A percentile compares a stretch with the other conserved stretches of the same genome.
Evolutionary conservation across 306 rosid genomes (phyloP).

Genomic region (Casuarina equisetifolia): DNA sequence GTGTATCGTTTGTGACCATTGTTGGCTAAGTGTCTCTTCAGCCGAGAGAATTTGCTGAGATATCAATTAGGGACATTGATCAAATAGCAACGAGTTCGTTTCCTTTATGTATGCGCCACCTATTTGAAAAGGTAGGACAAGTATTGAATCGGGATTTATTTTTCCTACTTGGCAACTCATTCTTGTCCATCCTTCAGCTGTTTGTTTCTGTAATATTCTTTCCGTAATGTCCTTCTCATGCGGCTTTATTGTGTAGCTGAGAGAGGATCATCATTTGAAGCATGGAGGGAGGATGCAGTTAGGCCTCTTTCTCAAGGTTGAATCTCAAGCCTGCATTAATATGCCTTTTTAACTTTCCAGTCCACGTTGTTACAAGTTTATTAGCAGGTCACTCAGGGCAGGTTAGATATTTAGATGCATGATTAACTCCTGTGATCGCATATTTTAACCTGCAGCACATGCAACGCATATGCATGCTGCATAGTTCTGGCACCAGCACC

Average conservation of each 20-base stretch:
- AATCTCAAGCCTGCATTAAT: slow-evolving; percentile 16
- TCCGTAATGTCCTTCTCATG: neutral
- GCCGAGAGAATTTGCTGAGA: slow-evolving; percentile 71
- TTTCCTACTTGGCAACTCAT: slow-evolving; percentile 16
- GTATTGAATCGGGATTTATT: slow-evolving; percentile 15
- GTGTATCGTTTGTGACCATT: slow-evolving; percentile 27
- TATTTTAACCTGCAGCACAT: slow-evolving; percentile 2
- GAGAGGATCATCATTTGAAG: slow-evolving; percentile 97
- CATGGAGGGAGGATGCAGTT: slow-evolving; percentile 98
- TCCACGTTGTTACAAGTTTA: neutral
- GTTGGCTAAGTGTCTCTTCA: slow-evolving; percentile 39
- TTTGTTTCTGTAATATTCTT: neutral
- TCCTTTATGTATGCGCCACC: slow-evolving; percentile 94
- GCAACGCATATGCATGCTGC: neutral
- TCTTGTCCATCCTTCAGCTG: slow-evolving; percentile 4
- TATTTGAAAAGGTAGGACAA: slow-evolving; percentile 79
- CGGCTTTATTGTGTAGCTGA: slow-evolving; percentile 56
- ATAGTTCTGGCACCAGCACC: neutral
- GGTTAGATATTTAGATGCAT: neutral
- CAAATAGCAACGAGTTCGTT: slow-evolving; percentile 82
- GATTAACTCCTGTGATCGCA: neutral
- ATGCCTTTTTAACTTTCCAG: neutral
- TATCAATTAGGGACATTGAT: slow-evolving; percentile 76
- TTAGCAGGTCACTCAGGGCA: neutral
- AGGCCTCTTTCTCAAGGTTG: slow-evolving; percentile 97